Base-by-base conservation (phyloP, 2,329 filamentous ascomycete genomes). In the Talaromyces sp. region DNA sequence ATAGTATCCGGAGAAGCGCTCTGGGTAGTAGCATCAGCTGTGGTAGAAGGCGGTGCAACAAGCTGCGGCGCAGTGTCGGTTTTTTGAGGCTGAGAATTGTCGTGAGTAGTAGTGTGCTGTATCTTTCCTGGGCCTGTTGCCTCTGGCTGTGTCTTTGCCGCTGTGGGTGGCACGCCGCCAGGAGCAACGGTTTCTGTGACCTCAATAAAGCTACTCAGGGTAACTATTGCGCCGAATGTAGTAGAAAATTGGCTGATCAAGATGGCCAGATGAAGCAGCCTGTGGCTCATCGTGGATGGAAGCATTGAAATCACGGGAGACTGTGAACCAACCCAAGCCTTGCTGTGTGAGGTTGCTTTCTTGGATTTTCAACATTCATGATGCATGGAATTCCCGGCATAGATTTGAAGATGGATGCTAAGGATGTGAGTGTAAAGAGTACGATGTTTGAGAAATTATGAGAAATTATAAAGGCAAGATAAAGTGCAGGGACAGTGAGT, bases 161-260 rank as follows among this genome's bases (percentile, higher is more conserved):
- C 7, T 17, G 55, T 57, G 2, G 43, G 43, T 21, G 29, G 24
- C 27, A 19, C 12, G n/a, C 21, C 43, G n/a, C 55, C 55, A 35
- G 58, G 58, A 8, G 48, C 48, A 21, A 60, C 35, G 38, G 58
- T 60, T 52, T 57, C 17, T n/a, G 58, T 60, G 19, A 60, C 54
- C 29, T 57, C 46, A 11, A 60, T 19, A n/a, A 60, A 4, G 11
- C 54, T 60, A 14, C 54, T 60, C 6, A 60, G 21, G 7, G 56
- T 31, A 9, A 60, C 35, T 17, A 57, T 14, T 10, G 51, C 58
- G n/a, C 54, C 58, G n/a, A 46, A 24, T 21, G 43, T 5, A 19
- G 19, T 46, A 5, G 5, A 14, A 24, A 46, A 11, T 9, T 24
- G 21, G 43, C 43, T 46, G 11, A 6, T 12, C 11, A 46, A 21